Evolutionary conservation across 1,284 basidiomycete genomes (phyloP), one percentile per base, ranked within the genome.

Genomic region (Cryptococcus neoformans): DNA sequence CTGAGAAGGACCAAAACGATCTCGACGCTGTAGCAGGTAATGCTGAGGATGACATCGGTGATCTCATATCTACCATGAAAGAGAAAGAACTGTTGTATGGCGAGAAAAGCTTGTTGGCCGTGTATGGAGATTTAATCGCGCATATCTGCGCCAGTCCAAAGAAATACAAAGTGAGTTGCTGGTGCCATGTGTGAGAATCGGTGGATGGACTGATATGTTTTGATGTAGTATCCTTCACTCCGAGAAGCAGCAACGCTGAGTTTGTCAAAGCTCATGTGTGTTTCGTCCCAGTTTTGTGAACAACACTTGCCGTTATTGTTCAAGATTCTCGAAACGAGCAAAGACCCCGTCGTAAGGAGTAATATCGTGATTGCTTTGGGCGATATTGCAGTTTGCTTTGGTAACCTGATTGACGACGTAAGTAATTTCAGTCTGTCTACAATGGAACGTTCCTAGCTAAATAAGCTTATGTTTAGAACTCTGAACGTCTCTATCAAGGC

Each of bases 301-400:
- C 81, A 86, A 51, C 85, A 98, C 72, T 85, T 98, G 57, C 83
- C 85, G 35, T 80, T 99, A 12, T 82, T 99, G 14, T 95, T 98
- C 84, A 92, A 90, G 75, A 87, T 98, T 62, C 84, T 98, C 49
- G 90, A 97, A 72, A 91, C 87, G 0, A 92, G 92, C 8, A 87
- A 85, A 66, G 92, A 96, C 68, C 82, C 92, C 0, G 88, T 88
- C 62, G 90, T 98, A 55, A 85, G 93, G 10, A 90, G 89, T 70
- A 99, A 98, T 77, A 91, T 96, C 63, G 93, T 96, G 60, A 99
- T 99, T 63, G 95, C 92, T 0, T 85, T 99, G 1, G 95, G 95
- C 4, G 95, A 99, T 69, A 90, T 98, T 51, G 94, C 95, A 0
- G 90, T 99, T 11, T 96, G 90, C 48, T 98, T 98, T 81, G 94